phyloP scores from a whole-genome alignment of 2,329 filamentous ascomycete species.

The Aaosphaeria pasadenensis region DNA sequence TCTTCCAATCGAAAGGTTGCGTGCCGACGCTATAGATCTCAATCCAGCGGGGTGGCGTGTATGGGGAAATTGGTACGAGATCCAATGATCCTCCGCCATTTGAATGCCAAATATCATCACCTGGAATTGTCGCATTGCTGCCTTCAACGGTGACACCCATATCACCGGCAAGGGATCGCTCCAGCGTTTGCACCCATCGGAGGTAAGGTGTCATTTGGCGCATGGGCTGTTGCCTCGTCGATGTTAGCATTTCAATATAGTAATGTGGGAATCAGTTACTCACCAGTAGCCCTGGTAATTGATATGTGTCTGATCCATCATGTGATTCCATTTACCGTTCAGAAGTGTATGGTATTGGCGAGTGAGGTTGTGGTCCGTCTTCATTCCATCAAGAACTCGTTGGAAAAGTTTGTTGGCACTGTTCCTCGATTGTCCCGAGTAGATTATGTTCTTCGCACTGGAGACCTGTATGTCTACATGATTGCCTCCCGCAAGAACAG shows the following conservation, averaged over 20 bases:
- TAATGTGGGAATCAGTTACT: constrained; percentile 34
- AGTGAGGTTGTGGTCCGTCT: constrained; percentile 35
- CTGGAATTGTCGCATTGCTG: constrained; percentile 64
- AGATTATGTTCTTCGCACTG: constrained; percentile 36
- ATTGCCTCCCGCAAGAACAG: constrained; percentile 56
- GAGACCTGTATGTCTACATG: constrained; percentile 49
- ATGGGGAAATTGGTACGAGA: constrained; percentile 30
- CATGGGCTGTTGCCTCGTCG: constrained; percentile 67
- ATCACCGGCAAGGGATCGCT: constrained; percentile 59
- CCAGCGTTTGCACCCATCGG: constrained; percentile 56
- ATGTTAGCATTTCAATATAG: not conserved
- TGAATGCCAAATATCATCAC: constrained; percentile 61
- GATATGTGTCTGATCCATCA: constrained; percentile 42
- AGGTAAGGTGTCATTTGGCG: constrained; percentile 63
- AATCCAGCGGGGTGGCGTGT: constrained; percentile 33
- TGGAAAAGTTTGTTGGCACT: constrained; percentile 38
- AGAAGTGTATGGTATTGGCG: constrained; percentile 32
- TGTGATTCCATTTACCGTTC: constrained; percentile 40
- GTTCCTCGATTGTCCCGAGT: constrained; percentile 35
- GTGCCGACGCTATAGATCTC: constrained; percentile 36
- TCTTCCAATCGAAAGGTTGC: constrained; percentile 31
- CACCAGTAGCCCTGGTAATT: constrained; percentile 40
- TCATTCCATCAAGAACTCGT: constrained; percentile 35
- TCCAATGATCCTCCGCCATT: constrained; percentile 40
- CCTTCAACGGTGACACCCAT: constrained; percentile 64